Evolutionary conservation across 768 basidiomycete species (phyloP).

Genomic region (Omphalotus guepiniiformis): DNA sequence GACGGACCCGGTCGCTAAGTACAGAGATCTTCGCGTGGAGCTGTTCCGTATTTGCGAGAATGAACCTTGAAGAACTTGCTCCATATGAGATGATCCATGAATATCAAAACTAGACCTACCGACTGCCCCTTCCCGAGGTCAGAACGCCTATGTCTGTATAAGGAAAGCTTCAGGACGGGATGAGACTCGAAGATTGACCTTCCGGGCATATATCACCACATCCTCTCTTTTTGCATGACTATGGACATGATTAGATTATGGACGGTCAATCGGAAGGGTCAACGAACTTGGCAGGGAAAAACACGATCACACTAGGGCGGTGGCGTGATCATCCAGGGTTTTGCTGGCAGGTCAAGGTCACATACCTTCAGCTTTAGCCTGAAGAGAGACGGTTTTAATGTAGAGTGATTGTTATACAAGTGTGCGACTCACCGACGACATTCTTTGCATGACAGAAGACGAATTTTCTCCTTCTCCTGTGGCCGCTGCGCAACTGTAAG

Average conservation of each 20-base stretch:
- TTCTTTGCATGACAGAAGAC: constrained; percentile 47
- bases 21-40: constrained; percentile 59
- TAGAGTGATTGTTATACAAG: no score
- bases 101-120: constrained; percentile 31
- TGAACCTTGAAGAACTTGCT: constrained; percentile 40
- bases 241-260: constrained; percentile 10
- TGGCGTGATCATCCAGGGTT: constrained; percentile 1
- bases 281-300: constrained; percentile 54
- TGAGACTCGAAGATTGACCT: constrained; percentile 27
- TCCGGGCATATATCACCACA: constrained; percentile 61
- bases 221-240: constrained; percentile 64
- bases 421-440: constrained; percentile 39
- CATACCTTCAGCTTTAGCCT: constrained; percentile 48
- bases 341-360: constrained; percentile 11
- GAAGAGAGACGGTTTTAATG: background rate
- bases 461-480: constrained; percentile 39
- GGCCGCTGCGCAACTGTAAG: background rate
- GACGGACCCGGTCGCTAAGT: constrained; percentile 59
- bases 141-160: constrained; percentile 40
- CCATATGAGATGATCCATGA: constrained; percentile 9
- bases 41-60: constrained; percentile 64
- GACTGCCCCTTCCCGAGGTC: constrained; percentile 61
- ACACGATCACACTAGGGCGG: constrained; percentile 53
- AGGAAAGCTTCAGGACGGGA: constrained; percentile 9
- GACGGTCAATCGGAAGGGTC: constrained; percentile 11